These are phyloP conservation scores for Tritrichomonas musculus DNA, from an alignment of 208 protist genomes.

Conservation along the genomic window DNA sequence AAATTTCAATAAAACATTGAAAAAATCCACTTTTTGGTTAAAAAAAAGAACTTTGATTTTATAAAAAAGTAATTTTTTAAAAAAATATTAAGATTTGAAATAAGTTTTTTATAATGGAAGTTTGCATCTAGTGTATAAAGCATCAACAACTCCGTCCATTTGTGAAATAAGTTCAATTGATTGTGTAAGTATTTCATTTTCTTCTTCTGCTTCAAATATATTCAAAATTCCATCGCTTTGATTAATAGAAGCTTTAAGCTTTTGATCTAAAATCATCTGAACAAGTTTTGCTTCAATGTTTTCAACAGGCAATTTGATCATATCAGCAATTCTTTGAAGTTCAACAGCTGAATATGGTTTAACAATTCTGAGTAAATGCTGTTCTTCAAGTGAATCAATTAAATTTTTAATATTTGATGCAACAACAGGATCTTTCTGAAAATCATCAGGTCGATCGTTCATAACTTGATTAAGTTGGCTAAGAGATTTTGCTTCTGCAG, in stretches of 20 bases:
- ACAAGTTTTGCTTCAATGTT: background rate
- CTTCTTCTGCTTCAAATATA: slow-evolving; percentile 19
- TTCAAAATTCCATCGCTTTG: background rate
- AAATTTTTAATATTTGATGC: background rate
- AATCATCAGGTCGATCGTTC: background rate
- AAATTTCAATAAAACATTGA: too few species aligned
- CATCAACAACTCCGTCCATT: slow-evolving; percentile 13
- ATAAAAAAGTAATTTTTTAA: too few species aligned
- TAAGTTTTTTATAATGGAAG: background rate
- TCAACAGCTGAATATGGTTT: slow-evolving; percentile 5
- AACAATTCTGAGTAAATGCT: background rate
- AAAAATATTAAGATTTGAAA: too few species aligned
- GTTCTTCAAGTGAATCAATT: background rate
- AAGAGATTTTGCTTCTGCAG: slow-evolving; percentile 24
- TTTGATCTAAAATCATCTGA: slow-evolving; percentile 12
- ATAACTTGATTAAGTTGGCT: background rate
- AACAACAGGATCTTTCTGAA: slow-evolving; percentile 20
- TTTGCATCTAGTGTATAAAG: slow-evolving; percentile 8
- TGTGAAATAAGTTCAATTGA: background rate
- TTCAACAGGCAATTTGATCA: background rate
- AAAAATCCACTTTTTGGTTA: too few species aligned
- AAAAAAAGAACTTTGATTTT: background rate
- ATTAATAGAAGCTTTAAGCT: background rate
- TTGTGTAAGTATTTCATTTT: background rate
- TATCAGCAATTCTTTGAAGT: background rate